phyloP scores from a whole-genome alignment of 129 eudicot genomes.

The carrot (Daucus carota) region DH1_v3.0 NC_030385.2:38871001-38871500 shows the following conservation, averaged over 20 bases:
- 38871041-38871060: background rate
- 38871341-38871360: background rate
- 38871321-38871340: constrained; percentile 71
- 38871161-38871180: background rate
- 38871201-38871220: background rate
- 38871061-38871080: background rate
- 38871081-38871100: background rate
- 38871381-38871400: background rate
- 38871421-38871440: background rate
- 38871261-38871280: background rate
- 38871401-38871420: background rate
- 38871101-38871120: background rate
- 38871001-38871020: background rate
- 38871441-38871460: too few relatives aligned
- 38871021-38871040: background rate
- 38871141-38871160: background rate
- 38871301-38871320: constrained; percentile 47
- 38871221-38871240: background rate
- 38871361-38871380: background rate
- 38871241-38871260: background rate
- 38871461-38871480: too few relatives aligned
- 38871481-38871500: too few relatives aligned
- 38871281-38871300: constrained; percentile 53
- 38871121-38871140: background rate
- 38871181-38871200: background rate